Conservation (phyloP, 768 basidiomycete genomes). For the Russula virescens region DNA sequence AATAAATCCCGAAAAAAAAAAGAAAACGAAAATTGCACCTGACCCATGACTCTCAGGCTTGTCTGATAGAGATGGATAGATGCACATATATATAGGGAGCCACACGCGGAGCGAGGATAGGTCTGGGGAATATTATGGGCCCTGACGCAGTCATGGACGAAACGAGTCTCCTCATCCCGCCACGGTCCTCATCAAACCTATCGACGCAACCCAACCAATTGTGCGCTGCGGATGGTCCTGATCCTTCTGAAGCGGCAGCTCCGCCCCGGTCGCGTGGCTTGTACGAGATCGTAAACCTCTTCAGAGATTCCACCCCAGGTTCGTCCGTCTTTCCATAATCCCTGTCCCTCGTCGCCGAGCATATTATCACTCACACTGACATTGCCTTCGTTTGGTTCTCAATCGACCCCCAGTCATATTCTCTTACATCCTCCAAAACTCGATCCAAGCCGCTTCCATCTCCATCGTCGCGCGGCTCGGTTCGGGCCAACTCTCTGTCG, state of each 20-base stretch:
- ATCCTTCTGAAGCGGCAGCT: constrained; percentile 16
- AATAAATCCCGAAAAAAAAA: not conserved
- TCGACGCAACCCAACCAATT: not conserved
- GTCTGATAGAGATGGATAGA: not conserved
- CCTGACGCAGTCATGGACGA: not conserved
- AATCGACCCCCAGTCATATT: constrained; percentile 44
- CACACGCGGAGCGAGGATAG: not conserved
- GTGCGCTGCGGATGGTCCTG: not conserved
- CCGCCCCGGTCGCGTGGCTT: constrained; percentile 19
- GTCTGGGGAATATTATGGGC: not conserved
- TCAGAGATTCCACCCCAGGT: constrained; percentile 23
- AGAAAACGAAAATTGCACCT: not conserved
- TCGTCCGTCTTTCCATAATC: not conserved
- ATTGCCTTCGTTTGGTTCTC: not conserved
- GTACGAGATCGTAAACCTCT: constrained; percentile 18
- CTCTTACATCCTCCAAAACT: constrained; percentile 69
- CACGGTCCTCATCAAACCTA: not conserved
- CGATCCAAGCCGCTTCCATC: constrained; percentile 61
- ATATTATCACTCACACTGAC: not conserved
- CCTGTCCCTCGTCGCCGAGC: not conserved
- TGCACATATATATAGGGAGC: not conserved
- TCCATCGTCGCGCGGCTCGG: constrained; percentile 63
- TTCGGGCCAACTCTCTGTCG: constrained; percentile 60
- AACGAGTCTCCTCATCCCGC: constrained; percentile 2
- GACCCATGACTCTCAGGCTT: constrained; percentile 1